Evolutionary conservation across 1,284 basidiomycete genomes (phyloP).

Genomic region (Cryptococcus hybrid): DNA sequence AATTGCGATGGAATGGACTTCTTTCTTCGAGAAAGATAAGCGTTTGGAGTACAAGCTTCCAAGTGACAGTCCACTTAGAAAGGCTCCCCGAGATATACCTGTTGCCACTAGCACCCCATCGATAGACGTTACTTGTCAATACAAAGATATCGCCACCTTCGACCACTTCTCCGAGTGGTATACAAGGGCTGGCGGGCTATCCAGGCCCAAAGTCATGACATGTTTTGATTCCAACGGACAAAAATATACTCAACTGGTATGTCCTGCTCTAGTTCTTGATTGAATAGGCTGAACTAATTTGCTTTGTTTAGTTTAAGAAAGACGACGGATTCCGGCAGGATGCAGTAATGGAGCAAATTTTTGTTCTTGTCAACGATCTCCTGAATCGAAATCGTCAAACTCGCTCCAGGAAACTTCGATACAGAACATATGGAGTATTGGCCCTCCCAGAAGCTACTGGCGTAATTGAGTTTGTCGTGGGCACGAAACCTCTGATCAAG

Average conservation of each 20-base stretch:
- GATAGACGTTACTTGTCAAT: constrained; percentile 68
- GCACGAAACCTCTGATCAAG: constrained; percentile 65
- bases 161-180: constrained; percentile 62
- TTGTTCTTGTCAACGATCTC: constrained; percentile 81
- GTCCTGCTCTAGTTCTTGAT: constrained; percentile 27
- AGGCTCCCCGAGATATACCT: constrained; percentile 66
- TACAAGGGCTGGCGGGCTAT: constrained; percentile 71
- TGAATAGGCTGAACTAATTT: background rate
- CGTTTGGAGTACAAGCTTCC: constrained; percentile 1
- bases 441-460: constrained; percentile 80
- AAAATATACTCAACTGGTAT: constrained; percentile 76
- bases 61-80: constrained; percentile 32
- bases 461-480: constrained; percentile 85
- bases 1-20: no score
- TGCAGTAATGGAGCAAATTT: constrained; percentile 98
- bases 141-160: constrained; percentile 68
- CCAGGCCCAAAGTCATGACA: constrained; percentile 74
- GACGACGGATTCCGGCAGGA: constrained; percentile 93
- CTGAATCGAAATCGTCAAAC: constrained; percentile 73
- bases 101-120: constrained; percentile 72
- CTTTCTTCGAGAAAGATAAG: no score
- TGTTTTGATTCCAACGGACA: constrained; percentile 70
- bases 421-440: constrained; percentile 85
- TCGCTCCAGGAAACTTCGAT: constrained; percentile 65
- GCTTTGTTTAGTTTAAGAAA: constrained; percentile 74